These are phyloP conservation scores for Phytophthora europaea DNA, from an alignment of 352 stramenopile species.

Conservation along the genomic window DNA sequence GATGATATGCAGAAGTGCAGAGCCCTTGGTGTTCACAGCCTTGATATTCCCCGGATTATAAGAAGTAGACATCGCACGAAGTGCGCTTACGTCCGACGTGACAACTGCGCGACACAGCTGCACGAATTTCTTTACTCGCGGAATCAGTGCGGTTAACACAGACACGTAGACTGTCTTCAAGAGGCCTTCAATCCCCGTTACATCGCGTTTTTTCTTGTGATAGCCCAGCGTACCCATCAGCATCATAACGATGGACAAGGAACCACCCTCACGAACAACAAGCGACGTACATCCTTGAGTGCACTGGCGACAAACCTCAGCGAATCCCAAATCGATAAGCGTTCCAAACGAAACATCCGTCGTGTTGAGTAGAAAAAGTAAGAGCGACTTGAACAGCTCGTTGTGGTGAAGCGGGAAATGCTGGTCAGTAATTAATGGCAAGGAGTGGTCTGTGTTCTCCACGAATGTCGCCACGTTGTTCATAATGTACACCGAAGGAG, in stretches of 20 bases:
- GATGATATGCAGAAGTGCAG: constrained; percentile 79
- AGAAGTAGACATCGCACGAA: constrained; percentile 57
- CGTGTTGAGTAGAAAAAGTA: constrained; percentile 70
- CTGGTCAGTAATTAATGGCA: constrained; percentile 89
- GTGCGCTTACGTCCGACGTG: constrained; percentile 52
- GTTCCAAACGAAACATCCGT: constrained; percentile 80
- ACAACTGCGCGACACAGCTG: constrained; percentile 78
- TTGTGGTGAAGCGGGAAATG: constrained; percentile 85
- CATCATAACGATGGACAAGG: constrained; percentile 90
- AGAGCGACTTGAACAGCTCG: constrained; percentile 82
- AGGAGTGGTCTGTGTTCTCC: constrained; percentile 82
- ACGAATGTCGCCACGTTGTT: constrained; percentile 86
- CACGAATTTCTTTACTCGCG: constrained; percentile 86
- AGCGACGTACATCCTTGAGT: constrained; percentile 63
- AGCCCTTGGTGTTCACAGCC: constrained; percentile 71
- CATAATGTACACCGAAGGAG: constrained; percentile 89
- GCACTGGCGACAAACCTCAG: constrained; percentile 79
- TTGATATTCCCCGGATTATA: constrained; percentile 51
- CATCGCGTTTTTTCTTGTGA: constrained; percentile 85
- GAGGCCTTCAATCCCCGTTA: constrained; percentile 73
- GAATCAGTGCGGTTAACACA: constrained; percentile 61
- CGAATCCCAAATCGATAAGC: constrained; percentile 83
- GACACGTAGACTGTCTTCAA: constrained; percentile 59
- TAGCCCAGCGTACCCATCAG: constrained; percentile 88
- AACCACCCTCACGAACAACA: constrained; percentile 80